A percentile compares a stretch with the other conserved stretches of the same genome.
Evolutionary conservation across 2,329 filamentous ascomycete species (phyloP).

Genomic region (Pseudogymnoascus sp.): DNA sequence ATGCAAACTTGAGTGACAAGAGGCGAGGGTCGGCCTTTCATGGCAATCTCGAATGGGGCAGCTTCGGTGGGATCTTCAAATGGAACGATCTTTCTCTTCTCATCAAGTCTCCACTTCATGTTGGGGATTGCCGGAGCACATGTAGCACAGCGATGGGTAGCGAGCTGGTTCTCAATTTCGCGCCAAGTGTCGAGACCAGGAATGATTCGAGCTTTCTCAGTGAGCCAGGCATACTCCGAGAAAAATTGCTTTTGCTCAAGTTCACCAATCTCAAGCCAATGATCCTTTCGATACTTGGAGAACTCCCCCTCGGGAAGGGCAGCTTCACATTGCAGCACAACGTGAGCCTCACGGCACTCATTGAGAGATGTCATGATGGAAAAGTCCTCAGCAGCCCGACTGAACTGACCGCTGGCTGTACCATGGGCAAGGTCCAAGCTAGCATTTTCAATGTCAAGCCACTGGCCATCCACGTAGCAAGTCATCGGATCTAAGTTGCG

Average conservation of each 20-base stretch:
- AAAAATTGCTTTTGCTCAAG: constrained; percentile 25
- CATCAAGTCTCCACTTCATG: constrained; percentile 31
- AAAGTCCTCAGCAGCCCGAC: background rate
- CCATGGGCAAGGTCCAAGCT: background rate
- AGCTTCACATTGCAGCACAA: constrained; percentile 5
- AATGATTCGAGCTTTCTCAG: constrained; percentile 20
- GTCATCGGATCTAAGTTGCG: constrained; percentile 1
- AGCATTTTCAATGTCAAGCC: constrained; percentile 2
- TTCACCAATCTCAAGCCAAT: constrained; percentile 21
- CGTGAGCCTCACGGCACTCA: background rate
- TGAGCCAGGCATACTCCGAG: constrained; percentile 28
- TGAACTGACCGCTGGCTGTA: background rate
- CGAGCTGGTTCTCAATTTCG: background rate
- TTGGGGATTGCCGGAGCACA: constrained; percentile 34
- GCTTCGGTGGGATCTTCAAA: constrained; percentile 45
- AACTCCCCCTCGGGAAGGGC: background rate
- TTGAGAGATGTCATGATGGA: background rate
- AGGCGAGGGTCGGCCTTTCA: constrained; percentile 40
- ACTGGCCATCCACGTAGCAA: constrained; percentile 9
- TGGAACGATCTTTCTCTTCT: constrained; percentile 31
- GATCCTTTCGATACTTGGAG: constrained; percentile 13
- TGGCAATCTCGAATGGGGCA: constrained; percentile 39
- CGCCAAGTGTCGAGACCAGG: constrained; percentile 13
- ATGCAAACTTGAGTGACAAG: constrained; percentile 34
- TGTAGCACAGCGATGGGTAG: constrained; percentile 13